Evolutionary conservation across 352 stramenopile genomes (phyloP).

Genomic region (Phytophthora cryptogea): DNA sequence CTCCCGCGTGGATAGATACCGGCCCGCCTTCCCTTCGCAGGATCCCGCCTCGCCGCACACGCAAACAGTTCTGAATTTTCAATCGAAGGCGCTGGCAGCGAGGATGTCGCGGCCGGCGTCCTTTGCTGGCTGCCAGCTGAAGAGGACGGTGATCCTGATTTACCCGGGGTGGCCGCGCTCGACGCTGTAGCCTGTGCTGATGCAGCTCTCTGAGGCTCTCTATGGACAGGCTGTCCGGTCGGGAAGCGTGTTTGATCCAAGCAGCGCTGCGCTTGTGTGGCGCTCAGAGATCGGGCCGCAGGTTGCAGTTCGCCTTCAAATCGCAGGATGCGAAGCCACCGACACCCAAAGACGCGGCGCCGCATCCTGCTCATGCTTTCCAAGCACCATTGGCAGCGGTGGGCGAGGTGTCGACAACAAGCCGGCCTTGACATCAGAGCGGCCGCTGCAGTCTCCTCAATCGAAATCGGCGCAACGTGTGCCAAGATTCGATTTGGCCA

Average conservation of each 20-base stretch:
- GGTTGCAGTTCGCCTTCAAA: slow-evolving; percentile 32
- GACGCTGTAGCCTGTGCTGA: slow-evolving; percentile 1
- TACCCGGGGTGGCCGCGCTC: slow-evolving; percentile 7
- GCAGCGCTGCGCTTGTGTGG: slow-evolving; percentile 11
- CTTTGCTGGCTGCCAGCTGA: slow-evolving; percentile 30
- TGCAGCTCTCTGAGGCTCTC: neutral
- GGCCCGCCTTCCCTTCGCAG: slow-evolving; percentile 15
- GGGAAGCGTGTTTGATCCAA: slow-evolving; percentile 15
- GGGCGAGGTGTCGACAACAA: neutral
- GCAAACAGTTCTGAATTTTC: slow-evolving; percentile 26
- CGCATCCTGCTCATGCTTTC: slow-evolving; percentile 19
- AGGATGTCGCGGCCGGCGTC: slow-evolving; percentile 17
- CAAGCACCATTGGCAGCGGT: slow-evolving; percentile 12
- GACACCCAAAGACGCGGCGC: slow-evolving; percentile 23
- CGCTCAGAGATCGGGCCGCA: slow-evolving; percentile 19
- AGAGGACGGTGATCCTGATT: slow-evolving; percentile 21
- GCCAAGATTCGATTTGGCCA: slow-evolving; percentile 1
- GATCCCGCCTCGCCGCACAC: slow-evolving; percentile 15
- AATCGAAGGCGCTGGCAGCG: neutral
- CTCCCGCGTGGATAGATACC: slow-evolving; percentile 13
- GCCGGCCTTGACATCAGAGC: neutral
- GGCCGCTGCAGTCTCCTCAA: slow-evolving; percentile 17
- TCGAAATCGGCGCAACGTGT: slow-evolving; percentile 11
- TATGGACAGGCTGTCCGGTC: slow-evolving; percentile 19
- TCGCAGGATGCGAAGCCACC: slow-evolving; percentile 29